Evolutionary conservation across 2,329 filamentous ascomycete genomes (phyloP), one percentile per base, ranked within the genome.

Genomic region (Ustilaginoidea virens): DNA sequence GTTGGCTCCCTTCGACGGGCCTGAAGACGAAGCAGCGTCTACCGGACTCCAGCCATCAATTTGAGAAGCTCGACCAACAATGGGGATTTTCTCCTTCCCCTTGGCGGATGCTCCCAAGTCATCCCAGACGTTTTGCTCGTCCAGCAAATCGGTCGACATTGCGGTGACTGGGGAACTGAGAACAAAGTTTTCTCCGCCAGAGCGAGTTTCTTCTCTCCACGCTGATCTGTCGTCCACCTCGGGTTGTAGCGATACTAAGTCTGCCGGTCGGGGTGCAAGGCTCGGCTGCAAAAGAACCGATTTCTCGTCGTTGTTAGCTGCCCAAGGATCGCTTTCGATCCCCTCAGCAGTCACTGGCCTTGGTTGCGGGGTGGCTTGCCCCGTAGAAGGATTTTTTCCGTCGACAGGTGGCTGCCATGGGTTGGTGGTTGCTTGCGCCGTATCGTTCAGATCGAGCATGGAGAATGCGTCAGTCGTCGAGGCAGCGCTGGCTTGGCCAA

Each of bases 11-110:
- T 33, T 38, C 9, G 26, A 33, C 25, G 30, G 25, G 7, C 35
- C 39, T 5, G 41, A 37, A 9, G 42, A 39, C 7, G 52, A 41
- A 14, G 58, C 60, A 13, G 52, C 42, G 22, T 68, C 65, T 27
- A 68, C 58, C 30, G 69, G 33, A 30, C 61, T 67, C 65, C 65
- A 69, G 22, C 61, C 63, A 5, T 66, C 58, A 6, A 50, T 28
- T 9, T 37, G 40, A 8, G 34, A 30, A 16, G 39, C 17, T n/a
- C 44, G 35, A 2, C 26, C 29, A 1, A 41, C 34, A 11, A 17
- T 10, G 4, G 39, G 37, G 2, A 49, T 49, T 15, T 48, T 55
- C 3, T 41, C 49, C 31, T 64, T 67, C 1, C 51, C 60, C 33
- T 63, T 64, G 15, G 51, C 49, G 5, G 43, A 30, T 1, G 44